Percentiles rank a stretch among this genome's conserved stretches.
phyloP scores from a whole-genome alignment of 257 asterid species.

The Nicotiana obtusifolia region DNA sequence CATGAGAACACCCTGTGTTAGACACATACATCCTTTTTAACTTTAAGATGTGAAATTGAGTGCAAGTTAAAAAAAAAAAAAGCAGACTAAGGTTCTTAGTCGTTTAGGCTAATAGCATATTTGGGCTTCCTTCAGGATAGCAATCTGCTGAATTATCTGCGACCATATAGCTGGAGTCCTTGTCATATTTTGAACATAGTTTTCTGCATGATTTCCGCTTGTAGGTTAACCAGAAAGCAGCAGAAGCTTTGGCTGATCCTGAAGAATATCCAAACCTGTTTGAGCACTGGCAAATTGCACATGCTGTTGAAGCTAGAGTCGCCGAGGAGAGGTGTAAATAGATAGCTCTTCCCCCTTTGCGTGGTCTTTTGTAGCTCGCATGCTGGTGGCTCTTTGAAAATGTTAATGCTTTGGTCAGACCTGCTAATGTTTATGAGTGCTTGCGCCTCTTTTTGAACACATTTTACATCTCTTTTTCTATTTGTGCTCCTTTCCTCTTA shows the following conservation, averaged over 20 bases:
- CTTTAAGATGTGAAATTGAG: not conserved
- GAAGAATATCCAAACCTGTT: constrained; percentile 85
- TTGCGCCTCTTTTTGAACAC: constrained; percentile 5
- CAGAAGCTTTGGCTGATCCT: constrained; percentile 96
- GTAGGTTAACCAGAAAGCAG: constrained; percentile 88
- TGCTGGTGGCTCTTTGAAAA: constrained; percentile 2
- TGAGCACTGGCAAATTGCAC: constrained; percentile 93
- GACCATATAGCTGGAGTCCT: not conserved
- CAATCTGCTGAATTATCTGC: not conserved
- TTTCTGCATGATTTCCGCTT: not conserved
- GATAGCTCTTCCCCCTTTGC: not conserved
- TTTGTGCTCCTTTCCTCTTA: constrained; percentile 11
- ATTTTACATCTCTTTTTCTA: constrained; percentile 1
- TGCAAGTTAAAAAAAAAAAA: not conserved
- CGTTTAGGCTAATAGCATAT: not conserved
- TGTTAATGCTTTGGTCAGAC: constrained; percentile 6
- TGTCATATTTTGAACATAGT: not conserved
- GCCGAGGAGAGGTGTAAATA: constrained; percentile 42
- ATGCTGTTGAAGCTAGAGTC: constrained; percentile 61
- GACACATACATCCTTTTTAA: not conserved
- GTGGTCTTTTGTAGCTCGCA: constrained; percentile 4
- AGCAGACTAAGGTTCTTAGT: not conserved
- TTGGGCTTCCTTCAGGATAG: not conserved
- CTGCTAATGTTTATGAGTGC: not conserved
- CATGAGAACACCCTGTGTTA: not conserved